phyloP scores from a whole-genome alignment of 768 basidiomycete species.

The Clathrus columnatus region DNA sequence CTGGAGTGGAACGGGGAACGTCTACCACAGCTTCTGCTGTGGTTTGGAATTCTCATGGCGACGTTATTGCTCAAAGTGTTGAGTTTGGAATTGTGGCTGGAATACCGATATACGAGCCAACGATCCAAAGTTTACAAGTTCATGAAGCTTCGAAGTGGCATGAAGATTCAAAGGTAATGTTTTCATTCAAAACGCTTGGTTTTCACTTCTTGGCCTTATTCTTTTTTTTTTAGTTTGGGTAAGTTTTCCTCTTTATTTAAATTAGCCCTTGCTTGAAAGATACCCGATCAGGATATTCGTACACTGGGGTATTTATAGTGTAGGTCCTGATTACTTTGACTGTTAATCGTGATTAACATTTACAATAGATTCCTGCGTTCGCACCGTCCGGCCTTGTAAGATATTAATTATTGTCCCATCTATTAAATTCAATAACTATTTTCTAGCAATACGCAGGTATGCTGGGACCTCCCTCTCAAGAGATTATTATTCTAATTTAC shows the following conservation, averaged over 20 bases:
- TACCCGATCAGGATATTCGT: background rate
- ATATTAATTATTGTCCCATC: background rate
- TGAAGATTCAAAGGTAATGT: constrained; percentile 26
- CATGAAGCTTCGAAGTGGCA: constrained; percentile 46
- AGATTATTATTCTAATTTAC: constrained; percentile 21
- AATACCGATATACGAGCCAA: constrained; percentile 32
- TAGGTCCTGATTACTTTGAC: constrained; percentile 29
- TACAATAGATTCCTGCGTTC: constrained; percentile 16
- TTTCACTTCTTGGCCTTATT: background rate
- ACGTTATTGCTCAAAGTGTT: constrained; percentile 25
- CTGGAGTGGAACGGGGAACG: constrained; percentile 20
- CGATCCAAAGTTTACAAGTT: constrained; percentile 26
- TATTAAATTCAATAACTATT: constrained; percentile 38
- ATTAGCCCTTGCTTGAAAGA: constrained; percentile 49
- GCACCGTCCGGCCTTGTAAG: constrained; percentile 11
- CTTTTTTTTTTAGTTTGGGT: background rate
- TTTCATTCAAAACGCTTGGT: background rate
- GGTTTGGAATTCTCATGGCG: constrained; percentile 28
- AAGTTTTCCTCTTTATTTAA: constrained; percentile 39
- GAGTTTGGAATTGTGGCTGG: constrained; percentile 33
- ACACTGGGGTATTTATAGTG: constrained; percentile 5
- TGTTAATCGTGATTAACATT: constrained; percentile 23
- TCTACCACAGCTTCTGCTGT: constrained; percentile 16
- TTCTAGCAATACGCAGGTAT: constrained; percentile 21
- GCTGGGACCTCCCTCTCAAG: background rate